phyloP scores from a whole-genome alignment of 192 early-diverging fungal genomes.

The Gryganskiella cystojenkinii region DNA sequence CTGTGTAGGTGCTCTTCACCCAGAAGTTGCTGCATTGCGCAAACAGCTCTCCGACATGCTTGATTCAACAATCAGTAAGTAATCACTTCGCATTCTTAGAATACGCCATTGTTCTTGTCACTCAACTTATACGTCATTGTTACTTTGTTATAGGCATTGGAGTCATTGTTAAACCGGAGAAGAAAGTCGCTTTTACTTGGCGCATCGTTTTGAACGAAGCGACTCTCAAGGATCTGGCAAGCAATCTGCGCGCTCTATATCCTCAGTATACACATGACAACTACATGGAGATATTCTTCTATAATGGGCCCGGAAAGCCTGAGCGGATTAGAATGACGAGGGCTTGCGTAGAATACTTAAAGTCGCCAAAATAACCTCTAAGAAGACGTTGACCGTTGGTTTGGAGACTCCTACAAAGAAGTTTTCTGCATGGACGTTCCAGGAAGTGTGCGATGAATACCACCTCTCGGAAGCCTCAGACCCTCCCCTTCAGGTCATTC shows the following conservation, averaged over 20 bases:
- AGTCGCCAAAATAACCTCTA: slow-evolving; percentile 1
- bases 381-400: slow-evolving; percentile 4
- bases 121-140: background rate
- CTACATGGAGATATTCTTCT: slow-evolving; percentile 8
- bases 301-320: slow-evolving; percentile 1
- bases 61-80: too few relatives aligned
- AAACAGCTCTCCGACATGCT: slow-evolving; percentile 4
- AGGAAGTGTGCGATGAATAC: slow-evolving; percentile 27
- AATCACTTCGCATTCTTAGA: too few relatives aligned
- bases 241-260: background rate
- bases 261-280: slow-evolving; percentile 13
- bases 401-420: slow-evolving; percentile 19
- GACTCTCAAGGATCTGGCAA: slow-evolving; percentile 8
- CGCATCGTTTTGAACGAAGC: background rate
- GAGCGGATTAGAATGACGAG: background rate
- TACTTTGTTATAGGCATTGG: background rate
- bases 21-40: slow-evolving; percentile 6
- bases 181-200: slow-evolving; percentile 12
- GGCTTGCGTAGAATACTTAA: slow-evolving; percentile 12
- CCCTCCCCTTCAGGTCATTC: background rate
- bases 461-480: slow-evolving; percentile 7
- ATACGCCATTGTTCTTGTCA: background rate
- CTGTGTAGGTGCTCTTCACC: too few relatives aligned
- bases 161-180: slow-evolving; percentile 12
- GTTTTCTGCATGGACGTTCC: slow-evolving; percentile 24